Conservation (phyloP, 1,284 basidiomycete genomes). For the Dichomitus squalens region DNA sequence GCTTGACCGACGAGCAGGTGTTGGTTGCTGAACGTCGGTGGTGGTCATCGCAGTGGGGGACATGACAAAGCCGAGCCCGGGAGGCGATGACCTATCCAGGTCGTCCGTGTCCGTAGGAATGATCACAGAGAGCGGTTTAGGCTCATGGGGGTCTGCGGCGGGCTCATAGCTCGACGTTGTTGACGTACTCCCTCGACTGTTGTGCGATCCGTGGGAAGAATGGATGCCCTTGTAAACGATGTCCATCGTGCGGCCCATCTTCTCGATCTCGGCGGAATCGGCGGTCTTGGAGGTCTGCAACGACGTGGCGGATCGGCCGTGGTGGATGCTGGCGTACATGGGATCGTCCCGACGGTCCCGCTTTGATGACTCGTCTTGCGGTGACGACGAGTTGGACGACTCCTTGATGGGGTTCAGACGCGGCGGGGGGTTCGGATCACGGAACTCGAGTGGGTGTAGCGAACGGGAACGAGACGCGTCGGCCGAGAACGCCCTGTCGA, state of each 20-base stretch:
- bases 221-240: constrained; percentile 59
- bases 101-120: constrained; percentile 6
- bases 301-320: constrained; percentile 31
- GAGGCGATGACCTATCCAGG: neutral
- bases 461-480: constrained; percentile 20
- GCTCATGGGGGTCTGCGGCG: neutral
- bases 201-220: constrained; percentile 34
- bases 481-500: constrained; percentile 39
- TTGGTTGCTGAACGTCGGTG: constrained; percentile 8
- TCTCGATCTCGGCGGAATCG: constrained; percentile 68
- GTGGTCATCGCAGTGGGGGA: constrained; percentile 26
- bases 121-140: constrained; percentile 6
- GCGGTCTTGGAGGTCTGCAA: constrained; percentile 40
- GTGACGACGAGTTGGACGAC: constrained; percentile 34
- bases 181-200: constrained; percentile 20
- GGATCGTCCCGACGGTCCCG: constrained; percentile 13
- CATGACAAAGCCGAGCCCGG: constrained; percentile 18
- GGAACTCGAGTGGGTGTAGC: constrained; percentile 47
- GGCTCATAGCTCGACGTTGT: constrained; percentile 12
- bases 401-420: constrained; percentile 60
- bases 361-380: constrained; percentile 9
- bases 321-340: constrained; percentile 26
- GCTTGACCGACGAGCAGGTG: constrained; percentile 21
- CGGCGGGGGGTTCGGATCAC: constrained; percentile 74
- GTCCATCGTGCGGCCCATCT: constrained; percentile 64